These are phyloP conservation scores for Phaeotremella fagi DNA, from an alignment of 768 basidiomycete species.

Conservation along the genomic window DNA sequence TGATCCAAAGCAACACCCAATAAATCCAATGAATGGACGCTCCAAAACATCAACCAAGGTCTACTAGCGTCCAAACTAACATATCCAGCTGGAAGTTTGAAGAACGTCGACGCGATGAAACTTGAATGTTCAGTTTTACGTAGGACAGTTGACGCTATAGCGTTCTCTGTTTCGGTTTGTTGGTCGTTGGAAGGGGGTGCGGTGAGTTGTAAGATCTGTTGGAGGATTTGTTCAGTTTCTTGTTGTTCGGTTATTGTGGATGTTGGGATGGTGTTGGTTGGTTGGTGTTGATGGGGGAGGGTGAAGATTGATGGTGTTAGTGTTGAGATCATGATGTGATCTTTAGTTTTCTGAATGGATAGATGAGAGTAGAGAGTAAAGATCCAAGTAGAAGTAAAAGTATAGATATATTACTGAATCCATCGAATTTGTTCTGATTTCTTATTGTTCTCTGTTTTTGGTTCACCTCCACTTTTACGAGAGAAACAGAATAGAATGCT, in stretches of 20 bases:
- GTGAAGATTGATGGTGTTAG: slow-evolving; percentile 35
- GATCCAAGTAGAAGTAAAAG: no score
- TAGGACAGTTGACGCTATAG: slow-evolving; percentile 46
- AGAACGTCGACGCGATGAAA: slow-evolving; percentile 65
- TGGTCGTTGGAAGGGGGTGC: slow-evolving; percentile 5
- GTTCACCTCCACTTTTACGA: not conserved
- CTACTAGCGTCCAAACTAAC: slow-evolving; percentile 85
- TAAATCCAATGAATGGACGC: slow-evolving; percentile 72
- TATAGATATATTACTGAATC: no score
- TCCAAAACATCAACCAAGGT: slow-evolving; percentile 95
- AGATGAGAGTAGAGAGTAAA: not conserved
- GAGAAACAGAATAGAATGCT: no score
- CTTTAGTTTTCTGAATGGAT: not conserved
- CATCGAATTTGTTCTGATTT: no score
- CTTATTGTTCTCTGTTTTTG: not conserved
- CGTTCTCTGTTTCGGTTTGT: not conserved
- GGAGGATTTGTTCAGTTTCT: slow-evolving; percentile 52
- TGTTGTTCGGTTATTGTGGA: slow-evolving; percentile 66
- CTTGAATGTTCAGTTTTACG: slow-evolving; percentile 68
- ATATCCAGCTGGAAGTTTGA: slow-evolving; percentile 76
- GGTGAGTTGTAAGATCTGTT: slow-evolving; percentile 12
- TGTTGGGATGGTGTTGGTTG: slow-evolving; percentile 58
- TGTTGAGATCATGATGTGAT: not conserved
- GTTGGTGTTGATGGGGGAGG: slow-evolving; percentile 22
- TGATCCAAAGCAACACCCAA: slow-evolving; percentile 76